A percentile compares a stretch with the other conserved stretches of the same genome.
These are phyloP conservation scores for Tuber calosporum DNA, from an alignment of 495 filamentous ascomycete species.

Conservation along the genomic window DNA sequence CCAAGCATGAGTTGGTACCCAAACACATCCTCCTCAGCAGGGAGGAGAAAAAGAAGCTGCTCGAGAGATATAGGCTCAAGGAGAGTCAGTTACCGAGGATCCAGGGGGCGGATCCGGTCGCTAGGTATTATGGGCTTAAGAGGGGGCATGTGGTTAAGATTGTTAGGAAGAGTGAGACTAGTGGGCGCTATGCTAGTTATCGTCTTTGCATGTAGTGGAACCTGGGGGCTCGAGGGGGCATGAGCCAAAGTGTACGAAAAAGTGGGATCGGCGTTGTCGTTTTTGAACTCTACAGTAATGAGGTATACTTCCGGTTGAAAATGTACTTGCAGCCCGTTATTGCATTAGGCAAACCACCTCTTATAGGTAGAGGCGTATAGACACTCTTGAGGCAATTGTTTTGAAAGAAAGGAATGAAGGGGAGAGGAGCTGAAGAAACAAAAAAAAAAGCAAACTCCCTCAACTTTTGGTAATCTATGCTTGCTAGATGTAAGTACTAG, in stretches of 20 bases:
- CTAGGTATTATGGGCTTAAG: conserved; percentile 82
- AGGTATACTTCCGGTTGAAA: neutral
- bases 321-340: neutral
- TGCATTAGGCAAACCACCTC: neutral
- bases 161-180: conserved; percentile 73
- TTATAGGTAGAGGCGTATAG: neutral
- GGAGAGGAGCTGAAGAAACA: neutral
- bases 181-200: conserved; percentile 71
- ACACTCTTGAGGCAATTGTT: neutral
- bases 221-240: neutral
- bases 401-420: neutral
- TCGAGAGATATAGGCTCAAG: conserved; percentile 88
- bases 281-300: conserved; percentile 1
- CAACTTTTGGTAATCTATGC: neutral
- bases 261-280: neutral
- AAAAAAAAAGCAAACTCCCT: neutral
- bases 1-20: conserved; percentile 91
- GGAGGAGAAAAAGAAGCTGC: conserved; percentile 75
- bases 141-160: conserved; percentile 98
- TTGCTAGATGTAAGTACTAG: neutral
- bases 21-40: conserved; percentile 82
- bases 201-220: conserved; percentile 34
- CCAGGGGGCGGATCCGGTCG: conserved; percentile 81
- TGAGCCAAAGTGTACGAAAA: conserved; percentile 6
- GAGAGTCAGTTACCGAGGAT: conserved; percentile 94